Conservation (phyloP, 1,284 basidiomycete species). For the Erythrobasidium hasegawianum region DNA sequence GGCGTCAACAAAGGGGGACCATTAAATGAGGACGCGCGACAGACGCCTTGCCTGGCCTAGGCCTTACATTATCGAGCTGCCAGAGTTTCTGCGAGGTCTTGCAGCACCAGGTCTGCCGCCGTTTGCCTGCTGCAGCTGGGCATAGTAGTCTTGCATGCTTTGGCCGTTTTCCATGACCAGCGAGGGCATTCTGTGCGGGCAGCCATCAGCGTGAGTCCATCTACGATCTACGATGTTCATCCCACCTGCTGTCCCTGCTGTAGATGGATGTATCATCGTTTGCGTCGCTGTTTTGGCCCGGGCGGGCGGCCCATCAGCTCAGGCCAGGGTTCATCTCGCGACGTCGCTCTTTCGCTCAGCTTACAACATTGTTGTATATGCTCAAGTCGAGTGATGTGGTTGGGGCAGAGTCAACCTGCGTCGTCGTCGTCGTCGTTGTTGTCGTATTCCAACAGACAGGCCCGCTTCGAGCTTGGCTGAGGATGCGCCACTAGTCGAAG, state of each 20-base stretch:
- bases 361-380: slow-evolving; percentile 2
- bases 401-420: too few species aligned
- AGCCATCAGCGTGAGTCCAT: background rate
- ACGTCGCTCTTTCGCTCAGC: background rate
- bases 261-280: slow-evolving; percentile 1
- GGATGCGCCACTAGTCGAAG: too few species aligned
- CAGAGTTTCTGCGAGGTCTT: slow-evolving; percentile 26
- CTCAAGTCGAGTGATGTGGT: background rate
- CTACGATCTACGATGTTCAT: background rate
- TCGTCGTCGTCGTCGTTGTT: too few species aligned
- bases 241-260: slow-evolving; percentile 2
- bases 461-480: too few species aligned
- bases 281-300: slow-evolving; percentile 8
- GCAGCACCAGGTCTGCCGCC: slow-evolving; percentile 1
- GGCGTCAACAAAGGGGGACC: background rate
- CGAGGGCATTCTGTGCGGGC: slow-evolving; percentile 25
- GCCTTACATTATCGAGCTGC: slow-evolving; percentile 22
- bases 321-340: background rate
- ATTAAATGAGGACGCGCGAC: background rate
- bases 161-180: slow-evolving; percentile 30
- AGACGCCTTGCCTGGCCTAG: background rate
- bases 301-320: background rate
- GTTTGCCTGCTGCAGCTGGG: slow-evolving; percentile 14
- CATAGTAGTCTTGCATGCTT: slow-evolving; percentile 34
- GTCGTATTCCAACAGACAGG: too few species aligned